These are phyloP conservation scores for Crotalaria pallida DNA, from an alignment of 306 rosid species.

Conservation along the genomic window DNA sequence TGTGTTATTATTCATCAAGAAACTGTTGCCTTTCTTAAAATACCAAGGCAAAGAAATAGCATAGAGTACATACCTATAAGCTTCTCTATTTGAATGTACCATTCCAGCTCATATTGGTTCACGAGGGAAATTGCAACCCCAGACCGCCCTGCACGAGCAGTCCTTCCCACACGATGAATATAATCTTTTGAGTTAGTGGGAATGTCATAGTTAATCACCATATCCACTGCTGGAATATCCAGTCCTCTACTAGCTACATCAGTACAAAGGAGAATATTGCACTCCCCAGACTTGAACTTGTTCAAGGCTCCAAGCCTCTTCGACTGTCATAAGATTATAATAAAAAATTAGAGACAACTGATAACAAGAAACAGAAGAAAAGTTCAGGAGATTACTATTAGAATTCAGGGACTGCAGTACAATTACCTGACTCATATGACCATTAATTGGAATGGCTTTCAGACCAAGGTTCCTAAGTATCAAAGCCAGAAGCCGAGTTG, in stretches of 20 bases:
- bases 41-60: background rate
- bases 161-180: slow-evolving; percentile 91
- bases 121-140: slow-evolving; percentile 85
- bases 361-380: background rate
- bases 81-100: slow-evolving; percentile 82
- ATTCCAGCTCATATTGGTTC: slow-evolving; percentile 79
- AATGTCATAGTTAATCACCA: slow-evolving; percentile 88
- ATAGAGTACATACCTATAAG: slow-evolving; percentile 48
- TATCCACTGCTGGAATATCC: slow-evolving; percentile 72
- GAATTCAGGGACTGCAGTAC: background rate
- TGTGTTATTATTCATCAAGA: background rate
- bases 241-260: slow-evolving; percentile 94
- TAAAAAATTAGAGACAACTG: slow-evolving; percentile 7
- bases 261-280: slow-evolving; percentile 80
- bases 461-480: slow-evolving; percentile 81
- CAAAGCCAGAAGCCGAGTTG: slow-evolving; percentile 71
- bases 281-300: slow-evolving; percentile 78
- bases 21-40: background rate
- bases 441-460: slow-evolving; percentile 84
- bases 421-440: slow-evolving; percentile 89
- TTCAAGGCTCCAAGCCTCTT: slow-evolving; percentile 90
- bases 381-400: background rate
- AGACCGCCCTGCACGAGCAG: slow-evolving; percentile 91
- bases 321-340: slow-evolving; percentile 39
- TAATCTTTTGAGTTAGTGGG: slow-evolving; percentile 90